These are phyloP conservation scores for Plasmodium malariae DNA, from an alignment of 169 alveolate genomes.

Conservation along the genomic window DNA sequence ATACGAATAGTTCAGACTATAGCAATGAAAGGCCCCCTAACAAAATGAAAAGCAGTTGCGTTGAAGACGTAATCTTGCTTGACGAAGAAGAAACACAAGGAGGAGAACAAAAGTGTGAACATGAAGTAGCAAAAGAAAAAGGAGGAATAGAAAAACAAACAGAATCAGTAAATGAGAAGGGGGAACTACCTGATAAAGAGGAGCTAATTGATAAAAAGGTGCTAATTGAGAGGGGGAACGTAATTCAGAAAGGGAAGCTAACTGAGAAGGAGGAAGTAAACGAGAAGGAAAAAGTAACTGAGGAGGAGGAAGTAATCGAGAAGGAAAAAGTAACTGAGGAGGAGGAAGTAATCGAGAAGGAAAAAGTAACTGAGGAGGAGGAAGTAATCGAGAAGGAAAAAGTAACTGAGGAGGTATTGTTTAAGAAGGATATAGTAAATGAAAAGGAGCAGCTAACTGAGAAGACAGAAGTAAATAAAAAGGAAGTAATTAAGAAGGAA, in stretches of 20 bases:
- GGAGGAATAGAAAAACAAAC: background rate
- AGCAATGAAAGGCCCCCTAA: background rate
- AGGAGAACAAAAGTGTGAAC: background rate
- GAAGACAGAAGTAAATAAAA: background rate
- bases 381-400: background rate
- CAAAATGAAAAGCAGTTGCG: background rate
- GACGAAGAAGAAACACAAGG: background rate
- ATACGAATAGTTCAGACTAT: background rate
- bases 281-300: background rate
- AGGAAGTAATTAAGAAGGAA: background rate
- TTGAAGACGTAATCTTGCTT: background rate
- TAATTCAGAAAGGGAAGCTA: background rate
- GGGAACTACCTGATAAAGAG: background rate
- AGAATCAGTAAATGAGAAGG: background rate
- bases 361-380: background rate
- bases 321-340: background rate
- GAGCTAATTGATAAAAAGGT: background rate
- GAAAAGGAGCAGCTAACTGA: background rate
- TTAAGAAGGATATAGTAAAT: background rate
- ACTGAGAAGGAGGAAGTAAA: background rate
- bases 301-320: background rate
- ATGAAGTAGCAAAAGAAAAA: no score
- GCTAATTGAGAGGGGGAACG: background rate
- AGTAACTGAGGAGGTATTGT: background rate
- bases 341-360: slow-evolving; percentile 1